A percentile compares a stretch with the other conserved stretches of the same genome.
Evolutionary conservation across 2,329 filamentous ascomycete genomes (phyloP).

Genomic region (Aciculosporium take): DNA sequence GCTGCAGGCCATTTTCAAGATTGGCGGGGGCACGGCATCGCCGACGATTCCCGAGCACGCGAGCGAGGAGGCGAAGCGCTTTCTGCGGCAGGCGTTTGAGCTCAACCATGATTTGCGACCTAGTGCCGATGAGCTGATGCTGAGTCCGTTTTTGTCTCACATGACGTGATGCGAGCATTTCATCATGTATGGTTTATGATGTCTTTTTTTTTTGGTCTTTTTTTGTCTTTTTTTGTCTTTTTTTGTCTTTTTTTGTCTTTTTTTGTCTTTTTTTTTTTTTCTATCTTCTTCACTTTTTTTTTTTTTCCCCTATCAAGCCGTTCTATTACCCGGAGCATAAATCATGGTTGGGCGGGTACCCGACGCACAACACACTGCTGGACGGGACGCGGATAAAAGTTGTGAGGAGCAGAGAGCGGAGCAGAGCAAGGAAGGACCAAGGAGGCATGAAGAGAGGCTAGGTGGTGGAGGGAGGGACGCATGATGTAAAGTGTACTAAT

Average conservation of each 20-base stretch:
- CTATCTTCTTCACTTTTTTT: background rate
- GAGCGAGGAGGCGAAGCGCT: slow-evolving; percentile 68
- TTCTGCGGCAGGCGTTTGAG: slow-evolving; percentile 83
- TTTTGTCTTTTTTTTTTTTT: background rate
- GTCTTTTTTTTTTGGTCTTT: background rate
- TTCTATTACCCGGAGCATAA: background rate
- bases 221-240: background rate
- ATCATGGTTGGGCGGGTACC: slow-evolving; percentile 8
- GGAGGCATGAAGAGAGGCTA: slow-evolving; percentile 1
- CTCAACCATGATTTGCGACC: slow-evolving; percentile 87
- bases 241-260: background rate
- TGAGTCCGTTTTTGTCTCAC: slow-evolving; percentile 66
- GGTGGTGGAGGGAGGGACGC: background rate
- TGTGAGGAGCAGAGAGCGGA: background rate
- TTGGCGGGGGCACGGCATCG: slow-evolving; percentile 73
- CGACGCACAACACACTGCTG: background rate
- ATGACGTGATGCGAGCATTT: slow-evolving; percentile 39
- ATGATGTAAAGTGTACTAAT: slow-evolving; percentile 7
- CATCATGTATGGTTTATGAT: background rate
- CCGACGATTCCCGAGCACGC: slow-evolving; percentile 81
- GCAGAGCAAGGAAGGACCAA: no score
- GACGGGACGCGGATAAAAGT: background rate
- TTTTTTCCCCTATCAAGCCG: background rate
- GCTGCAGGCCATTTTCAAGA: slow-evolving; percentile 96
- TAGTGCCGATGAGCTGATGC: slow-evolving; percentile 78